These are phyloP conservation scores for Ophiostoma ulmi DNA, from an alignment of 2,329 filamentous ascomycete genomes.

Conservation along the genomic window DNA sequence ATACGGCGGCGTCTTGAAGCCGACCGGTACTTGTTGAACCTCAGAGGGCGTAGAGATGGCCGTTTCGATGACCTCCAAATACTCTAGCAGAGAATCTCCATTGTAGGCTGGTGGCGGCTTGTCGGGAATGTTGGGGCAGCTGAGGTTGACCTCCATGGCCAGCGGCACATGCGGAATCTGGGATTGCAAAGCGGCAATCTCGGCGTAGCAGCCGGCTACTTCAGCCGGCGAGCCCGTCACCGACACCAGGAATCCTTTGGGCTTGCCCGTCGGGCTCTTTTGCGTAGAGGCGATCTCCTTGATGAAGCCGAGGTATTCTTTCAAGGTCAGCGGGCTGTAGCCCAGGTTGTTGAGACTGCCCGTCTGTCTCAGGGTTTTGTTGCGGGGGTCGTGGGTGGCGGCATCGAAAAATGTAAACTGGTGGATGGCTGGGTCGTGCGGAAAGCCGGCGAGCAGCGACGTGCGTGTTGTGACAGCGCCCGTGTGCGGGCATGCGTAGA, in stretches of 20 bases:
- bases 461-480: constrained; percentile 74
- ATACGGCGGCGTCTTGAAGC: constrained; percentile 72
- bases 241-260: constrained; percentile 63
- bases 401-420: constrained; percentile 61
- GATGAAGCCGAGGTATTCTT: constrained; percentile 55
- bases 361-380: constrained; percentile 30
- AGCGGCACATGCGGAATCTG: constrained; percentile 41
- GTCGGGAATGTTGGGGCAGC: constrained; percentile 67
- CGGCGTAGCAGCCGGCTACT: constrained; percentile 51
- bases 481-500: constrained; percentile 58
- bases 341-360: constrained; percentile 65
- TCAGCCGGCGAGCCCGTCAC: constrained; percentile 61
- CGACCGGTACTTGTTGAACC: constrained; percentile 39
- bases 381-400: constrained; percentile 29
- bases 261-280: constrained; percentile 21
- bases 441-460: constrained; percentile 59
- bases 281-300: constrained; percentile 39
- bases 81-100: constrained; percentile 45
- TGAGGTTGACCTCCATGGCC: constrained; percentile 72
- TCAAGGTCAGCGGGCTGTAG: constrained; percentile 61
- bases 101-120: constrained; percentile 68
- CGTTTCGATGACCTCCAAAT: constrained; percentile 45
- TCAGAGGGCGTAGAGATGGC: background rate
- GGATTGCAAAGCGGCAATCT: constrained; percentile 41
- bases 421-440: constrained; percentile 55